Evolutionary conservation across 23 red algal species (phyloP), one percentile per base, ranked within the genome.

Genomic region (Cyanidiococcus yangmingshanensis): DNA sequence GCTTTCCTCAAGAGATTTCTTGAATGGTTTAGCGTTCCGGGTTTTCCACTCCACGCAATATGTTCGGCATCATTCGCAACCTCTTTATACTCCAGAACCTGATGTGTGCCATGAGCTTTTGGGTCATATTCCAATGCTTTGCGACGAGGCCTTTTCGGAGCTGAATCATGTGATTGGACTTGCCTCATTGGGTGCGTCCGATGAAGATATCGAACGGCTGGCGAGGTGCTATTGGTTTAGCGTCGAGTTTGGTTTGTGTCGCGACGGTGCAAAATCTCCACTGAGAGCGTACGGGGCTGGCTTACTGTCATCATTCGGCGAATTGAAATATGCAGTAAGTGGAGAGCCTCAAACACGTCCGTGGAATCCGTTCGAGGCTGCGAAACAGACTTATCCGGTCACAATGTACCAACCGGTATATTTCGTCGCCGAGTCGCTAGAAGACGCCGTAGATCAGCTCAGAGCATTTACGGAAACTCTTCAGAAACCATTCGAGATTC

Each of bases 81-180:
- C 83, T 12, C 37, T 67, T 1, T 86, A 86, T 39, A 86, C 83
- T 15, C 83, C 83, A 15, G 83, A 86, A 68, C 83, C 83, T n/a
- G 83, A 86, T 50, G 83, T 86, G 0, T 68, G 68, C 26, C 83
- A 86, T 38, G 83, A 86, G 58, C 67, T 86, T 25, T 57, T 86
- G 37, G 83, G 83, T 0, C 83, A 86, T 54, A 76, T 57, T 41
- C 76, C 83, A 15, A 74, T 79, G 83, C 38, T 86, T 29, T 68
- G 67, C 37, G 68, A 79, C 36, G 67, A 68, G 34, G 39, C 67
- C 0, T 86, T 86, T 58, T 75, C 83, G 21, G 76, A 80, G 1
- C 67, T 86, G 30, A 76, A 41, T 37, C 74, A 80, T 40, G 18
- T 68, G 1, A 67, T 86, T 30, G 83, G 83, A 2, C 38, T 79